phyloP scores from a whole-genome alignment of 345 rosid genomes.

The Fremontodendron californicum region DNA sequence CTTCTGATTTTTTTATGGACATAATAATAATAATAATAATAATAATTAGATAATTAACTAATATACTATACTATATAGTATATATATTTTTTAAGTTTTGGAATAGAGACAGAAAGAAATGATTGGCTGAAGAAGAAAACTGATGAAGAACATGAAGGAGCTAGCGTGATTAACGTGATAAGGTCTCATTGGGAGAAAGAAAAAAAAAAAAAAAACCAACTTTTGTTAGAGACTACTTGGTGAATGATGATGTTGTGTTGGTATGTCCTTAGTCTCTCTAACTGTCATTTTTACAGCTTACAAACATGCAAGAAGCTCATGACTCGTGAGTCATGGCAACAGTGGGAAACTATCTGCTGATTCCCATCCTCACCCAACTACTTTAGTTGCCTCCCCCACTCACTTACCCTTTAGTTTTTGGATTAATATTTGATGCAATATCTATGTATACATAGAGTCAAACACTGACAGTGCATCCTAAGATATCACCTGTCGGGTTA shows the following conservation, averaged over 20 bases:
- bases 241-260: neutral
- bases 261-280: slow-evolving; percentile 1
- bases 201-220: neutral
- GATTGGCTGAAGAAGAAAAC: slow-evolving; percentile 14
- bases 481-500: no score
- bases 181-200: neutral
- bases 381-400: neutral
- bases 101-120: neutral
- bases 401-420: no score
- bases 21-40: no score
- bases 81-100: neutral
- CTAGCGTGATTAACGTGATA: slow-evolving; percentile 53
- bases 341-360: slow-evolving; percentile 9
- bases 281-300: slow-evolving; percentile 28
- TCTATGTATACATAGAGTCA: no score
- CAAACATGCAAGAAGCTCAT: slow-evolving; percentile 44
- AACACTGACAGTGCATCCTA: no score
- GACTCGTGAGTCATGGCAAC: slow-evolving; percentile 10
- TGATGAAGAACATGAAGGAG: slow-evolving; percentile 23
- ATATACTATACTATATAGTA: no score
- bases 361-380: neutral
- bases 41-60: neutral
- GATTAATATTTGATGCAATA: no score
- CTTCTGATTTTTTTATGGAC: neutral
- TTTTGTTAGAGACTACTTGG: slow-evolving; percentile 21